Evolutionary conservation across 1,139 yeast species (phyloP).

Genomic region (Candida albicans): DNA sequence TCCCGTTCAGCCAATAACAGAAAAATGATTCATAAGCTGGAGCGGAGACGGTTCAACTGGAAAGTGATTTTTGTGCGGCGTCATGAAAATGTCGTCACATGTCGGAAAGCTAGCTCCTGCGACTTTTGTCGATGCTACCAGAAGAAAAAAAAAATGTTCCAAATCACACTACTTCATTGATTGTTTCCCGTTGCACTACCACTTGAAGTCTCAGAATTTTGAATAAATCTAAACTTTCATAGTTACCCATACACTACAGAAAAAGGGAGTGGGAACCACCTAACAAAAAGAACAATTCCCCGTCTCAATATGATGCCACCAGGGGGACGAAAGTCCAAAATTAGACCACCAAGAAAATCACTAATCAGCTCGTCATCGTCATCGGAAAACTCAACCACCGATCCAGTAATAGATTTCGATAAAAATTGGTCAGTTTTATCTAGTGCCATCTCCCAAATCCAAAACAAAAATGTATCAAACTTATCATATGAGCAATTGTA

Average conservation of each 20-base stretch:
- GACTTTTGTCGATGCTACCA: no score
- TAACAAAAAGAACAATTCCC: background rate
- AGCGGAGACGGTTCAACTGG: background rate
- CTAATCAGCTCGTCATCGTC: slow-evolving; percentile 25
- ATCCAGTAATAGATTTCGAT: slow-evolving; percentile 55
- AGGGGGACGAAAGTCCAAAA: slow-evolving; percentile 54
- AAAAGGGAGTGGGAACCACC: no score
- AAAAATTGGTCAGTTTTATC: slow-evolving; percentile 70
- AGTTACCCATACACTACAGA: no score
- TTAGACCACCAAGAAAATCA: slow-evolving; percentile 71
- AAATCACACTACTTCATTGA: background rate
- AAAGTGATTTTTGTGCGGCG: background rate
- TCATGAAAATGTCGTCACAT: background rate
- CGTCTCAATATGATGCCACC: slow-evolving; percentile 33
- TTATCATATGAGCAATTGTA: slow-evolving; percentile 85
- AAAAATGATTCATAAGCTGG: background rate
- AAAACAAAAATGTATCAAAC: slow-evolving; percentile 68
- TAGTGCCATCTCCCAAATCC: slow-evolving; percentile 78
- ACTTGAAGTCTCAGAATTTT: no score
- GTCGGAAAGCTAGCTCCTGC: no score
- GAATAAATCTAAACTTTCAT: no score
- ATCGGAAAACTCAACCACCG: slow-evolving; percentile 12
- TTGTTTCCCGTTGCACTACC: background rate
- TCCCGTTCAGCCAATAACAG: background rate
- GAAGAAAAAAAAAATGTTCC: no score